Base-by-base conservation (phyloP, 2,329 filamentous ascomycete species). In the Sordariomycetes sp. region DNA sequence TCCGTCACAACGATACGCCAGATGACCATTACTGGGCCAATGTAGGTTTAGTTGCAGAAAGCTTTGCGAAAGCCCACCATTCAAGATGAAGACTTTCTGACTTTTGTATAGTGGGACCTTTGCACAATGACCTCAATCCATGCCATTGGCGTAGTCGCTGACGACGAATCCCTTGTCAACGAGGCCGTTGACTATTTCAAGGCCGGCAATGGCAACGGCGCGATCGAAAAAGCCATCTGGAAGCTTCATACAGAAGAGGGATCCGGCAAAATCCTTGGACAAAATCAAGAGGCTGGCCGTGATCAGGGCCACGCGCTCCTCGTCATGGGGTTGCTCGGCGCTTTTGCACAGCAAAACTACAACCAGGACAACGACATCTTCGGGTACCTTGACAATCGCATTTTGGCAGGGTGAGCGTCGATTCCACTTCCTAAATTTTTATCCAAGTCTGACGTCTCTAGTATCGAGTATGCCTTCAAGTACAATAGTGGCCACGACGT, bases 291-390 rank as follows among this genome's bases (percentile, higher is more conserved):
- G 25, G 21, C 40, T 36, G 17, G 25, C 32, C 47, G 63, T 0
- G 64, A 68, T 37, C 64, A 68, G 39, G 64, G 62, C 6, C 64
- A 68, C 38, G 42, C 61, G 2, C 53, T 51, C 9, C 46, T 68
- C 4, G 56, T 59, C 37, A 52, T 63, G 14, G 48, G 51, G 1
- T 44, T 66, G 6, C 38, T 63, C 3, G 63, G 58, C 3, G 51
- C 54, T 2, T 43, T 68, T 29, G 59, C 54, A 3, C 60, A 64
- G 44, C 55, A 59, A 41, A 53, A 54, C 1, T 59, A 56, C 35
- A 66, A 61, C 36, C 63, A 66, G 39, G 62, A 59, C 2, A 47
- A 51, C 6, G 59, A 65, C 34, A 41, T 66, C 4, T 66, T 61
- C 40, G 33, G n/a, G 12, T 27, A 30, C 17, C 16, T 30, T 17